These are phyloP conservation scores for Trametes hirsuta DNA, from an alignment of 1,284 basidiomycete species.

Conservation along the genomic window DNA sequence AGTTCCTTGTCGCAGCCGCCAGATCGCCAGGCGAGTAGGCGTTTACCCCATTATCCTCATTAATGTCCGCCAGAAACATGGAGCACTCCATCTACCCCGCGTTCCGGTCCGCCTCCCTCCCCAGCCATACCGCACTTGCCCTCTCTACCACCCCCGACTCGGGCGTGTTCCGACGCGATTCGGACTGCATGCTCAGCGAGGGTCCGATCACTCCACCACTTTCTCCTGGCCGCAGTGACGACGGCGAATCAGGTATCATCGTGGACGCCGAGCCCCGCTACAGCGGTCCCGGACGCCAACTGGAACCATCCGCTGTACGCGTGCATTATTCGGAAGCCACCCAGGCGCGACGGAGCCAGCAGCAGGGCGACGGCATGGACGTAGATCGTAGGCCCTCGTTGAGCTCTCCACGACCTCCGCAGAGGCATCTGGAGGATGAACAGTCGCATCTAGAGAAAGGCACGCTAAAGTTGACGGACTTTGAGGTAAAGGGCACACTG, in stretches of 20 bases:
- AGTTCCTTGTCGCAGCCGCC: constrained; percentile 27
- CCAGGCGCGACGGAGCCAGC: constrained; percentile 19
- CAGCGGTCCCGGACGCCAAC: constrained; percentile 24
- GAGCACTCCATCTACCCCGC: constrained; percentile 28
- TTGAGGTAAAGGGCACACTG: constrained; percentile 78
- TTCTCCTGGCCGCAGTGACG: constrained; percentile 41
- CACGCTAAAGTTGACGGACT: constrained; percentile 68
- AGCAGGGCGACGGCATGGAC: constrained; percentile 31
- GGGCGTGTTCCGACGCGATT: constrained; percentile 31
- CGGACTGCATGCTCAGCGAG: constrained; percentile 38
- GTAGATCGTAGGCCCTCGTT: constrained; percentile 25
- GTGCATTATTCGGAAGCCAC: constrained; percentile 21
- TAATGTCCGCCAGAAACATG: constrained; percentile 29
- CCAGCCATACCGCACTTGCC: constrained; percentile 31
- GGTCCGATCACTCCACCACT: constrained; percentile 45
- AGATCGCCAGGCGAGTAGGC: constrained; percentile 30
- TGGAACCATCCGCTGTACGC: constrained; percentile 13
- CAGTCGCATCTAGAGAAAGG: constrained; percentile 63
- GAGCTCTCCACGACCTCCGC: constrained; percentile 44
- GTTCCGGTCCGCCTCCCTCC: constrained; percentile 42
- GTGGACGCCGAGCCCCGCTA: constrained; percentile 35
- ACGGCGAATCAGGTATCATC: constrained; percentile 32
- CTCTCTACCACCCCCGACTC: constrained; percentile 31
- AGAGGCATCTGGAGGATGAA: constrained; percentile 71
- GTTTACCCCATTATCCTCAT: constrained; percentile 29